phyloP scores from a whole-genome alignment of 129 eudicot genomes.

The Flaveria bidentis region DNA sequence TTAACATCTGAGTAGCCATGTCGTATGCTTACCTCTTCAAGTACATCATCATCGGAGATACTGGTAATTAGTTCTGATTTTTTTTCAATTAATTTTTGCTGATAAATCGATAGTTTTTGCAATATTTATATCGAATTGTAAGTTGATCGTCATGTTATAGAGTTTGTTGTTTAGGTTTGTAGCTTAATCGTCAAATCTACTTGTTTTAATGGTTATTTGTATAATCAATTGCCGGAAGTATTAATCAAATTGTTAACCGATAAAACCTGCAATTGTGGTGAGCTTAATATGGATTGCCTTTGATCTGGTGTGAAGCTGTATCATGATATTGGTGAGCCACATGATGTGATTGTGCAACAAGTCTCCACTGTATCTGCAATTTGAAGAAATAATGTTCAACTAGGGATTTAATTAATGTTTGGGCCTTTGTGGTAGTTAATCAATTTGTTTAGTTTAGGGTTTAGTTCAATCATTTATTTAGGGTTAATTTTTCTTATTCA shows the following conservation, averaged over 20 bases:
- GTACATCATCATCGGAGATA: slow-evolving; percentile 97
- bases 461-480: not conserved
- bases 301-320: no score
- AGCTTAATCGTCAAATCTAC: not conserved
- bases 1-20: slow-evolving; percentile 48
- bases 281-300: no score
- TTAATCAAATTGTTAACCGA: no score
- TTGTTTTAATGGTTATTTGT: not conserved
- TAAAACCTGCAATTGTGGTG: not conserved
- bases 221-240: not conserved
- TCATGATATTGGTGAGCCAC: no score
- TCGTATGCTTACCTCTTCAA: slow-evolving; percentile 92
- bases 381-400: not conserved
- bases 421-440: slow-evolving; percentile 7
- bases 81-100: not conserved
- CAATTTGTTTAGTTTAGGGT: not conserved
- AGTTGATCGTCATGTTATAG: no score
- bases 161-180: not conserved
- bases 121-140: not conserved
- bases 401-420: not conserved
- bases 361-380: not conserved
- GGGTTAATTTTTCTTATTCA: no score
- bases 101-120: not conserved
- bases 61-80: slow-evolving; percentile 44
- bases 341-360: no score